Percentiles rank a stretch among this genome's conserved stretches.
Evolutionary conservation across 2,329 filamentous ascomycete genomes (phyloP).

Genomic region (Chaetoscypha palmicola): DNA sequence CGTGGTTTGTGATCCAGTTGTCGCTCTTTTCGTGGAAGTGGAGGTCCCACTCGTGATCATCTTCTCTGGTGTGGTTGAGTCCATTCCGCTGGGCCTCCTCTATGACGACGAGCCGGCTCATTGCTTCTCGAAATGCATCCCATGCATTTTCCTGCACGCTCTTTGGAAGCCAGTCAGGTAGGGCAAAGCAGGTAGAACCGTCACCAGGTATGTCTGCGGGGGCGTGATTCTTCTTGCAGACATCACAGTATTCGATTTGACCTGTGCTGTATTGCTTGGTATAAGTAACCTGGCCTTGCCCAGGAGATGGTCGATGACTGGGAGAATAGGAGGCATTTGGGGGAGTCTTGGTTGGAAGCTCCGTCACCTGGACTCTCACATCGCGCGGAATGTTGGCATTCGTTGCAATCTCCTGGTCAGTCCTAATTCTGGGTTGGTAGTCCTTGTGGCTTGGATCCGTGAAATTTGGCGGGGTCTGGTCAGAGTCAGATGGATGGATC

Average conservation of each 20-base stretch:
- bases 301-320: too few species aligned
- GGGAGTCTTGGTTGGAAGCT: too few species aligned
- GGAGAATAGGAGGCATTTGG: not conserved
- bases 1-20: slow-evolving; percentile 19
- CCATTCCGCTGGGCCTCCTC: slow-evolving; percentile 14
- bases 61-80: slow-evolving; percentile 3
- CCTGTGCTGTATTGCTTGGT: slow-evolving; percentile 3
- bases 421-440: too few species aligned
- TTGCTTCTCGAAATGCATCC: slow-evolving; percentile 13
- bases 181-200: slow-evolving; percentile 23
- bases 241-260: slow-evolving; percentile 19
- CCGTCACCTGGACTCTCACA: too few species aligned
- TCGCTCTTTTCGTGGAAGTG: slow-evolving; percentile 21
- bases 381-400: too few species aligned
- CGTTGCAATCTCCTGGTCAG: too few species aligned
- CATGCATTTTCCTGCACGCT: slow-evolving; percentile 16
- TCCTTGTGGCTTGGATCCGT: too few species aligned
- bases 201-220: slow-evolving; percentile 21
- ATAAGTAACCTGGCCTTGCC: too few species aligned
- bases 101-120: slow-evolving; percentile 15
- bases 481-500: not conserved
- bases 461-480: too few species aligned
- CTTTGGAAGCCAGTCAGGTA: slow-evolving; percentile 28
- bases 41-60: slow-evolving; percentile 15
- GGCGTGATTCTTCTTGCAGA: slow-evolving; percentile 25